Conservation (phyloP, 805 yeast genomes). For the Yamadazyma insecticola region DNA sequence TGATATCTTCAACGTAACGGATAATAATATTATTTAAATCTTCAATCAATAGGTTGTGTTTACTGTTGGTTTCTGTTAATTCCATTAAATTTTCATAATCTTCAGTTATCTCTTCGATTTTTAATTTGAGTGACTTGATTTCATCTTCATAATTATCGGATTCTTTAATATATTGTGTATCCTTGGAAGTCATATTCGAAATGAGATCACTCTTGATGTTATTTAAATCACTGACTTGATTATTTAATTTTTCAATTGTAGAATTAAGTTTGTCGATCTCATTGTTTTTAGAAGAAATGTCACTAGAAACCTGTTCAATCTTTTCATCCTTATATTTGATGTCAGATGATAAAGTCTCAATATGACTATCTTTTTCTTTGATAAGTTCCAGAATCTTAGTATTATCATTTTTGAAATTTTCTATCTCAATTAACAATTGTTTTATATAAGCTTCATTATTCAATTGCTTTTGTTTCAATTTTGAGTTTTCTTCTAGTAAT, state of each 20-base stretch:
- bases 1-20: constrained; percentile 12
- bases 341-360: not conserved
- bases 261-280: constrained; percentile 2
- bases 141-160: constrained; percentile 46
- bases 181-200: constrained; percentile 65
- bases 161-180: constrained; percentile 53
- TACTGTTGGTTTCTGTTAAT: constrained; percentile 24
- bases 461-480: constrained; percentile 8
- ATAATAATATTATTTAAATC: constrained; percentile 19
- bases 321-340: not conserved
- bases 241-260: too few species aligned
- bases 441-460: not conserved
- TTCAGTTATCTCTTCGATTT: constrained; percentile 44
- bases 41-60: constrained; percentile 18
- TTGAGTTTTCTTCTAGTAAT: constrained; percentile 9
- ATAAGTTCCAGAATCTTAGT: not conserved
- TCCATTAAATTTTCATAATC: constrained; percentile 41
- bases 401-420: not conserved
- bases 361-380: not conserved
- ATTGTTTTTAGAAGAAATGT: too few species aligned
- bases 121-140: constrained; percentile 37
- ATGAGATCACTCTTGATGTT: constrained; percentile 57
- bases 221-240: constrained; percentile 17
- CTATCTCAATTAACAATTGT: not conserved
- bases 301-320: too few species aligned